These are phyloP conservation scores for Pythium sukuiense DNA, from an alignment of 352 stramenopile genomes.

Conservation along the genomic window DNA sequence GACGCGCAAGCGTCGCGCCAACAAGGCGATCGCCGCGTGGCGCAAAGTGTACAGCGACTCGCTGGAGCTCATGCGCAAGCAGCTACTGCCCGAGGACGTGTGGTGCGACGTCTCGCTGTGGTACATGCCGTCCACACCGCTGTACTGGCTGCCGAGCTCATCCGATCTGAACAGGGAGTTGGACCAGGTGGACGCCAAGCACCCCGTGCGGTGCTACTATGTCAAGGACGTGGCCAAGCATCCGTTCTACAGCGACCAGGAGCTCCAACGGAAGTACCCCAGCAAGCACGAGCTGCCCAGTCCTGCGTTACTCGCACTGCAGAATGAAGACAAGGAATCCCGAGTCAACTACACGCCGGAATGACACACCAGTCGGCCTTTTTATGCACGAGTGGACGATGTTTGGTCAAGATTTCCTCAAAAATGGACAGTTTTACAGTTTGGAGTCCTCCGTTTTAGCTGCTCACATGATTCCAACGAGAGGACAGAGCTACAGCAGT, in stretches of 20 bases:
- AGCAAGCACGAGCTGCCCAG: conserved; percentile 20
- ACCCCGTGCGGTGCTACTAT: conserved; percentile 30
- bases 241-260: conserved; percentile 30
- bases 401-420: neutral
- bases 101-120: conserved; percentile 46
- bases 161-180: conserved; percentile 30
- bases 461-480: neutral
- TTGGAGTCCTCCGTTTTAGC: neutral
- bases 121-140: conserved; percentile 44
- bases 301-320: conserved; percentile 12
- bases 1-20: conserved; percentile 37
- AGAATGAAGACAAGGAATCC: conserved; percentile 27
- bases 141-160: conserved; percentile 42
- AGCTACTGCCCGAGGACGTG: conserved; percentile 36
- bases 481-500: neutral
- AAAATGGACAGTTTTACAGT: neutral
- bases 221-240: conserved; percentile 27
- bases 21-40: conserved; percentile 39
- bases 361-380: conserved; percentile 9
- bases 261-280: conserved; percentile 24
- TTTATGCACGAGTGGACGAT: conserved; percentile 15
- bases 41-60: conserved; percentile 46
- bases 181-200: conserved; percentile 29
- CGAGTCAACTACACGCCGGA: conserved; percentile 26
- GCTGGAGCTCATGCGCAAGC: conserved; percentile 44